Percentiles rank a stretch among this genome's conserved stretches.
Evolutionary conservation across 2,329 filamentous ascomycete genomes (phyloP).

Genomic region (Sphaceloma murrayae): DNA sequence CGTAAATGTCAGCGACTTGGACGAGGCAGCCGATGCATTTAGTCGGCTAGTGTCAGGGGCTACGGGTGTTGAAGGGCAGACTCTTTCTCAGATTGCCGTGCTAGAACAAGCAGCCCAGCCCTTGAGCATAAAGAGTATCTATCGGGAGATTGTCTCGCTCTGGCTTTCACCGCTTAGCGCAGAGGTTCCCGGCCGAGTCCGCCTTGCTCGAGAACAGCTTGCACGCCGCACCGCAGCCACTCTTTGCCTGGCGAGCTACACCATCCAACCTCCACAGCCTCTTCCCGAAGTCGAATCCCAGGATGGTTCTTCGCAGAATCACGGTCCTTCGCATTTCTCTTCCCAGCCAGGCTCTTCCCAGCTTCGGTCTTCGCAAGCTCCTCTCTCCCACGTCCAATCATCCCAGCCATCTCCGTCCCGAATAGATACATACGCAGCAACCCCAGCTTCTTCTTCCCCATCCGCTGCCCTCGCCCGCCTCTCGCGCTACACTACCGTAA

Average conservation of each 20-base stretch:
- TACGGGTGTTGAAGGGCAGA: too few species aligned
- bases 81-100: constrained; percentile 1
- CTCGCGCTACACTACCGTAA: constrained; percentile 30
- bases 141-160: constrained; percentile 22
- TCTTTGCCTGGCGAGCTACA: constrained; percentile 29
- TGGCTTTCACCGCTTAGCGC: constrained; percentile 24
- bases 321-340: constrained; percentile 19
- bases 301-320: constrained; percentile 24
- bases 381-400: too few species aligned
- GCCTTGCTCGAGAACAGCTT: constrained; percentile 27
- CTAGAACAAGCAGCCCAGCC: background rate
- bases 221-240: constrained; percentile 28
- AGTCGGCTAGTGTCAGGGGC: too few species aligned
- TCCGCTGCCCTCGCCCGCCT: constrained; percentile 29
- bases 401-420: constrained; percentile 4
- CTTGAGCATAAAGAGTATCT: constrained; percentile 17
- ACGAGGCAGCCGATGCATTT: constrained; percentile 18
- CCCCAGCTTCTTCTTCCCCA: constrained; percentile 20
- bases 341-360: constrained; percentile 23
- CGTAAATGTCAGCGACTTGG: constrained; percentile 17
- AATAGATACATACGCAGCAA: constrained; percentile 19
- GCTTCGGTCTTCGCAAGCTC: constrained; percentile 22
- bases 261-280: constrained; percentile 22
- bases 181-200: constrained; percentile 22
- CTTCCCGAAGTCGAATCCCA: constrained; percentile 27